Base-by-base conservation (phyloP, 257 asterid genomes). In the Primulina eburnea region DNA sequence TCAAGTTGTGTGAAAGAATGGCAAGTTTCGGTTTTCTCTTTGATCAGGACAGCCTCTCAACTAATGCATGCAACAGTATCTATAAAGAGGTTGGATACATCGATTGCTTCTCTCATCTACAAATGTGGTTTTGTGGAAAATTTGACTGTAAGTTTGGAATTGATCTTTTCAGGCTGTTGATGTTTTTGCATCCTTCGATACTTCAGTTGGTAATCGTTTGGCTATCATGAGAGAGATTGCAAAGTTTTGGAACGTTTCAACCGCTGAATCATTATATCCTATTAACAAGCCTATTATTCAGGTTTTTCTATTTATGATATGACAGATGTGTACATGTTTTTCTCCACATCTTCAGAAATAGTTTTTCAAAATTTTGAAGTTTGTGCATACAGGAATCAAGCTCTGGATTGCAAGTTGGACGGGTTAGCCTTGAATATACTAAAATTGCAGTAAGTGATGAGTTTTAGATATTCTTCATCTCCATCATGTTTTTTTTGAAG, bases 1-100 rank as follows among this genome's bases (percentile, higher is more conserved):
- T 94, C 64, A 94, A 91, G 83, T 81, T 95, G 84, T 87, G 97
- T 84, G 86, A 92, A 80, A 85, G 99, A 70, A 82, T 94, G 79
- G 76, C 77, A 21, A 81, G 83, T 70, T 73, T 82, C 73, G 84
- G 84, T 12, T 61, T 80, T 71, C 69, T 60, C 71, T 81, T 69
- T 73, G 75, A 65, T 50, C 72, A 75, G 68, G 89, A 75, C 38
- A 76, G 71, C 52, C 77, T 83, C 59, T 73, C 96, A 9, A 56
- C 79, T 52, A 70, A 79, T 80, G 86, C 78, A 21, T 63, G 88
- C 70, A 78, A 82, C n/a, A 77, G 67, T 56, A 89, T 94, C 61
- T 88, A 77, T 74, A 84, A 77, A 78, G 99, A 91, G 96, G 98
- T 93, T 18, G 71, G 75, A 71, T 72, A 59, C 76, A 64, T 50